These are phyloP conservation scores for Penicillium samsonianum DNA, from an alignment of 495 filamentous ascomycete species.

Conservation along the genomic window DNA sequence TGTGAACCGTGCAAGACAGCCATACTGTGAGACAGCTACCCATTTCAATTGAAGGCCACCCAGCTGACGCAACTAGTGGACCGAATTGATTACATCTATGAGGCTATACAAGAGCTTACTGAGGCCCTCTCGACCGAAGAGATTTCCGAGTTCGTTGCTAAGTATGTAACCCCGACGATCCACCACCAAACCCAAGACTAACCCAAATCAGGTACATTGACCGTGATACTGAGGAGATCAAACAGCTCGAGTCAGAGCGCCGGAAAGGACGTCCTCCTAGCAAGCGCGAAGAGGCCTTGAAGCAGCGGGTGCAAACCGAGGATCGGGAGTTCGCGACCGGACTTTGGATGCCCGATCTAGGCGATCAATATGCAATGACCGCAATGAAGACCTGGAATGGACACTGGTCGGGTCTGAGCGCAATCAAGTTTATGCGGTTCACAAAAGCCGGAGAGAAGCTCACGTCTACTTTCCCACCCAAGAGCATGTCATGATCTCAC, in stretches of 20 bases:
- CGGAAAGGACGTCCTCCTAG: slow-evolving; percentile 80
- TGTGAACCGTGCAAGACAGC: slow-evolving; percentile 65
- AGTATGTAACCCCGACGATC: slow-evolving; percentile 43
- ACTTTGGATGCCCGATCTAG: slow-evolving; percentile 72
- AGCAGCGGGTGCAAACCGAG: slow-evolving; percentile 67
- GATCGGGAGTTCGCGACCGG: slow-evolving; percentile 81
- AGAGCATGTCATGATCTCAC: slow-evolving; percentile 52
- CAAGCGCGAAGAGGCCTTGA: slow-evolving; percentile 73
- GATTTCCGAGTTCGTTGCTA: slow-evolving; percentile 62
- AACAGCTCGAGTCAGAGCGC: slow-evolving; percentile 69
- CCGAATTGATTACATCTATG: slow-evolving; percentile 70
- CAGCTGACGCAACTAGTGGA: slow-evolving; percentile 54
- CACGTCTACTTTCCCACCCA: slow-evolving; percentile 68
- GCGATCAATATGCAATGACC: slow-evolving; percentile 53
- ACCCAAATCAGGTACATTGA: slow-evolving; percentile 64
- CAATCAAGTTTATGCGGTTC: slow-evolving; percentile 64
- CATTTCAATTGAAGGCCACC: neutral
- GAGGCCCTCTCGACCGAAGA: slow-evolving; percentile 57
- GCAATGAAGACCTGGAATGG: slow-evolving; percentile 61
- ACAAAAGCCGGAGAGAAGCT: slow-evolving; percentile 56
- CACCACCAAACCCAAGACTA: neutral
- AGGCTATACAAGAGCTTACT: slow-evolving; percentile 55
- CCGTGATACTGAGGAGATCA: slow-evolving; percentile 75
- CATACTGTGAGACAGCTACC: slow-evolving; percentile 54
- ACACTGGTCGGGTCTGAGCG: slow-evolving; percentile 59